A percentile compares a stretch with the other conserved stretches of the same genome.
phyloP scores from a whole-genome alignment of 75 land plant genomes.

The Chamaecyparis obtusa region DNA sequence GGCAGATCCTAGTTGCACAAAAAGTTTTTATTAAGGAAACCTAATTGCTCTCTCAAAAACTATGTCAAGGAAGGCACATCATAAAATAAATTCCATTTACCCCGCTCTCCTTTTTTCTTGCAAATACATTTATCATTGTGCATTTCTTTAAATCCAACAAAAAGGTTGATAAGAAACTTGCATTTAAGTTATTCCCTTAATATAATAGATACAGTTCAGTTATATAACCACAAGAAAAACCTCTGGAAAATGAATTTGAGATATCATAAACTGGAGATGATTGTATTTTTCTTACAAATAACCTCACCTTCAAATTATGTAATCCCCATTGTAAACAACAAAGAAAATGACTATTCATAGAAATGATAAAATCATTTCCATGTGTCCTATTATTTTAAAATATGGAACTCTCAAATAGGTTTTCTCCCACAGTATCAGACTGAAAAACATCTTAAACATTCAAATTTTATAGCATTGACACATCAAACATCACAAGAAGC shows the following conservation, averaged over 20 bases:
- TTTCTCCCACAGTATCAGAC: neutral
- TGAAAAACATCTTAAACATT: too few relatives aligned
- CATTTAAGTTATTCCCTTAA: neutral
- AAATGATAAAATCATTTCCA: too few relatives aligned
- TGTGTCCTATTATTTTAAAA: too few relatives aligned
- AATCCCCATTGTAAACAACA: too few relatives aligned
- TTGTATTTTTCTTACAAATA: too few relatives aligned
- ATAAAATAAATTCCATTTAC: neutral
- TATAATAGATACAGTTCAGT: neutral
- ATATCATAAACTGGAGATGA: too few relatives aligned
- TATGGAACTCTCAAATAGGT: too few relatives aligned
- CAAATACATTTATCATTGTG: neutral
- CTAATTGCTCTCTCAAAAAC: neutral
- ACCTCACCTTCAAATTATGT: too few relatives aligned
- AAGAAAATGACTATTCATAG: too few relatives aligned
- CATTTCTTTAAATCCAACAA: neutral
- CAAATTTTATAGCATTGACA: too few relatives aligned
- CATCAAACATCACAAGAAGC: neutral
- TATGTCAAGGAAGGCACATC: neutral
- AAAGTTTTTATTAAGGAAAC: neutral
- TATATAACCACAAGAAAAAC: too few relatives aligned
- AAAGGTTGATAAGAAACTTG: neutral
- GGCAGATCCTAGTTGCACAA: neutral
- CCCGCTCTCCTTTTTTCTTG: neutral
- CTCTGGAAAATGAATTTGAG: too few relatives aligned